These are phyloP conservation scores for Chrysanthemum makinoi DNA, from an alignment of 129 eudicot genomes.

Conservation along the genomic window DNA sequence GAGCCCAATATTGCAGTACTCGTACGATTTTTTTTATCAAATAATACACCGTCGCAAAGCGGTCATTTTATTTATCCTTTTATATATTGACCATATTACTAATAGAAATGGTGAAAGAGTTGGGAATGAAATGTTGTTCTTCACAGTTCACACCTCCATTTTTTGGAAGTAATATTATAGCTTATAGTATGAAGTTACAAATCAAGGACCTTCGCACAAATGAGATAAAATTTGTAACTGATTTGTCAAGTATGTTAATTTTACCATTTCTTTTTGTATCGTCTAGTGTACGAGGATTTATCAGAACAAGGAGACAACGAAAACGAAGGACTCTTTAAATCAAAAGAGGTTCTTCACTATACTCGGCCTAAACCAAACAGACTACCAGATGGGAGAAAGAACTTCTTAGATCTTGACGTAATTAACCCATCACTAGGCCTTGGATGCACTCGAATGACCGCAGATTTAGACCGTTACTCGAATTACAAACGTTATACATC, in stretches of 20 bases:
- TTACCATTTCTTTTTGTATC: not conserved
- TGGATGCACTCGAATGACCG: slow-evolving; percentile 26
- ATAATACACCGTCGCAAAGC: no score
- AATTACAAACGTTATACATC: slow-evolving; percentile 10
- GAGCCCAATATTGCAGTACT: no score
- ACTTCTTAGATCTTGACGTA: slow-evolving; percentile 32
- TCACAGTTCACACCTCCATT: no score
- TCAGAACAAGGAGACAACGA: slow-evolving; percentile 18
- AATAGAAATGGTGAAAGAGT: no score
- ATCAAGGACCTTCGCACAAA: not conserved
- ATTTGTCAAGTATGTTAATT: not conserved
- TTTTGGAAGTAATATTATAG: no score
- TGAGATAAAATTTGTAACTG: not conserved
- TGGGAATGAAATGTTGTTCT: no score
- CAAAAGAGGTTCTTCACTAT: slow-evolving; percentile 21
- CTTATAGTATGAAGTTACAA: no score
- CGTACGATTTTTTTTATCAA: no score
- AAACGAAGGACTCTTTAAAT: slow-evolving; percentile 7
- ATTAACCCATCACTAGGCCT: slow-evolving; percentile 30
- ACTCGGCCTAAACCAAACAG: slow-evolving; percentile 31
- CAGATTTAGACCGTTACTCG: slow-evolving; percentile 25
- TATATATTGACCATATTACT: no score
- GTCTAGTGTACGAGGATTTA: slow-evolving; percentile 7
- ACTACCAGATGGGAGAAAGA: slow-evolving; percentile 28
- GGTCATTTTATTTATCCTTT: no score